These are phyloP conservation scores for Podospora comata DNA, from an alignment of 495 filamentous ascomycete species.

Conservation along the genomic window DNA sequence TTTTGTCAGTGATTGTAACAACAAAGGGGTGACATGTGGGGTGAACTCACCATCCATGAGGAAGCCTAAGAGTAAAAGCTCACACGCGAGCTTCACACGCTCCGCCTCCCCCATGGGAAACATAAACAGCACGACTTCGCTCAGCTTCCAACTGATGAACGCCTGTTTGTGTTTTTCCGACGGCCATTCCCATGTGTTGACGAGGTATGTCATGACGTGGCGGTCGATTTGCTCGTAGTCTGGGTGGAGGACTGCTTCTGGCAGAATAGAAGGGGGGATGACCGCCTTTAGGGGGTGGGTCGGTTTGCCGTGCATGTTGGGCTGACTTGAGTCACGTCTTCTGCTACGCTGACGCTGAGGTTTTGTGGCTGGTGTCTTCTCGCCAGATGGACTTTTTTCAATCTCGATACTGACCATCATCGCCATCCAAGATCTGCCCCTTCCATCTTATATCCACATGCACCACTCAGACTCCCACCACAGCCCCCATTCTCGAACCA, in stretches of 20 bases:
- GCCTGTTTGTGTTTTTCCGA: slow-evolving; percentile 20
- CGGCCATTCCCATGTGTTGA: slow-evolving; percentile 25
- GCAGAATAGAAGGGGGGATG: slow-evolving; percentile 15
- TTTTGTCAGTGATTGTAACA: not conserved
- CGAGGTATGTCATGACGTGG: slow-evolving; percentile 24
- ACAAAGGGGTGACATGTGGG: not conserved
- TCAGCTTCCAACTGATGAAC: slow-evolving; percentile 26
- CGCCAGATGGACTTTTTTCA: no score
- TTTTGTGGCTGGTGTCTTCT: no score
- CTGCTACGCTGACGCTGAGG: no score
- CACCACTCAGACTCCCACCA: not conserved
- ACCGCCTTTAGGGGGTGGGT: slow-evolving; percentile 18
- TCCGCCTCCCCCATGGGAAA: slow-evolving; percentile 23
- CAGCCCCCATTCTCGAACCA: not conserved
- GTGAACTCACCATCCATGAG: slow-evolving; percentile 25
- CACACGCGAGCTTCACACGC: slow-evolving; percentile 25
- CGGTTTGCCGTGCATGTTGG: not conserved
- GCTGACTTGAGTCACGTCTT: no score
- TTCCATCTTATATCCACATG: not conserved
- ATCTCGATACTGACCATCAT: no score
- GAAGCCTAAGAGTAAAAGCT: slow-evolving; percentile 26
- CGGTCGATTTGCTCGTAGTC: slow-evolving; percentile 22
- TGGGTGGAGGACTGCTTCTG: slow-evolving; percentile 17
- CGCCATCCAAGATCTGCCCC: no score
- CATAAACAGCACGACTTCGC: slow-evolving; percentile 26